Evolutionary conservation across 768 basidiomycete species (phyloP).

Genomic region (Flagelloscypha sp.): DNA sequence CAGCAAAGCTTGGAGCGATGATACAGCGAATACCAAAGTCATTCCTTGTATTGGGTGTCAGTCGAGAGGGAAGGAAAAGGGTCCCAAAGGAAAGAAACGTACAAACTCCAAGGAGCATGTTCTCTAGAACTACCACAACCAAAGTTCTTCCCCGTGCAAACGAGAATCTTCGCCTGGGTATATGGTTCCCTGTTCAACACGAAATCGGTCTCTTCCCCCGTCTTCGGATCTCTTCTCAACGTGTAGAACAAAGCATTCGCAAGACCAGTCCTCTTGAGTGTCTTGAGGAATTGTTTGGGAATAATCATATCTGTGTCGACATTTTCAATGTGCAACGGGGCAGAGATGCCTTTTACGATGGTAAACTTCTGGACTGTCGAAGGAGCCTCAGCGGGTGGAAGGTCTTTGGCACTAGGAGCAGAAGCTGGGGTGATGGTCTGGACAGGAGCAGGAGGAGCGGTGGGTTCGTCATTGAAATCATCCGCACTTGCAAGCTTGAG

Average conservation of each 20-base stretch:
- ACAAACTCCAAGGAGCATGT: conserved; percentile 86
- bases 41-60: conserved; percentile 35
- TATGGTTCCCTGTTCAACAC: conserved; percentile 77
- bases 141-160: conserved; percentile 84
- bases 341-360: conserved; percentile 64
- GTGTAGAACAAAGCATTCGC: conserved; percentile 77
- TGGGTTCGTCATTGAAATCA: conserved; percentile 72
- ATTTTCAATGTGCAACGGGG: conserved; percentile 74
- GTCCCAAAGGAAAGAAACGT: conserved; percentile 21
- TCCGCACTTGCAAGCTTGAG: conserved; percentile 64
- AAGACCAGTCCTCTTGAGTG: conserved; percentile 81
- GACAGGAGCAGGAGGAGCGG: conserved; percentile 43
- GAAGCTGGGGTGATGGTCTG: conserved; percentile 24
- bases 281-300: conserved; percentile 91
- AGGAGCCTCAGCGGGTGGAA: conserved; percentile 35
- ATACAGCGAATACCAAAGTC: conserved; percentile 88
- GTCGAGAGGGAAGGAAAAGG: conserved; percentile 4
- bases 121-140: conserved; percentile 88
- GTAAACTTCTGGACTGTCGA: conserved; percentile 56
- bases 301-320: conserved; percentile 94
- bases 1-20: conserved; percentile 84
- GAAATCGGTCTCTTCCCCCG: conserved; percentile 77
- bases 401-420: conserved; percentile 18
- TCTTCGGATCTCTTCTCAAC: conserved; percentile 69
- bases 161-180: conserved; percentile 66